Percentiles rank a stretch among this genome's conserved stretches.
Evolutionary conservation across 1,284 basidiomycete genomes (phyloP).

Genomic region (Exobasidium cylindrosporum): DNA sequence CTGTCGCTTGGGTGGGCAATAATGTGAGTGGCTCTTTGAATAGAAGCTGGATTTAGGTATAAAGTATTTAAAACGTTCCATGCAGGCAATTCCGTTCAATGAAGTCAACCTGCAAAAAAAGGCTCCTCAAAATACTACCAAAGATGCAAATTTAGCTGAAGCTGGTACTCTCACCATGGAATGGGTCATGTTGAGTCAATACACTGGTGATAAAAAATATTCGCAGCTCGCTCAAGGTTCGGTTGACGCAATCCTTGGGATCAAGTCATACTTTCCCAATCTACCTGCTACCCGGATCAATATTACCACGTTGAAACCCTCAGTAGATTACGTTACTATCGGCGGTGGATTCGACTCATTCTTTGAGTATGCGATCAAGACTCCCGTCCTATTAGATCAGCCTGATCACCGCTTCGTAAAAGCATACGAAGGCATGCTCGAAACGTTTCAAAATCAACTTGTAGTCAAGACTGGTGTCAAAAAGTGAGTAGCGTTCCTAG

Average conservation of each 20-base stretch:
- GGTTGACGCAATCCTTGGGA: constrained; percentile 32
- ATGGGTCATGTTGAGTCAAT: constrained; percentile 32
- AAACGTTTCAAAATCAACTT: neutral
- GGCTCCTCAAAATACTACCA: constrained; percentile 13
- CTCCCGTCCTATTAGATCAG: constrained; percentile 29
- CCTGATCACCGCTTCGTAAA: constrained; percentile 2
- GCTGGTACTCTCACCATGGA: constrained; percentile 42
- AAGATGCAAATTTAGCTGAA: constrained; percentile 30
- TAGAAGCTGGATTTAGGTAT: no score
- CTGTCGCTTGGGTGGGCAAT: constrained; percentile 12
- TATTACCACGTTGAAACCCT: constrained; percentile 10
- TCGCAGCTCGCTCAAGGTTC: constrained; percentile 22
- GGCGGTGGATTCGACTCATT: constrained; percentile 25
- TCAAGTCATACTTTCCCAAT: constrained; percentile 30
- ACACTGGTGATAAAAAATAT: constrained; percentile 35
- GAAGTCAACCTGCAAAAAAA: constrained; percentile 30
- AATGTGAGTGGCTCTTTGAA: no score
- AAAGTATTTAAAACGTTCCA: neutral
- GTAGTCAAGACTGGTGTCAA: constrained; percentile 36
- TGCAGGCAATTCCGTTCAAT: constrained; percentile 31
- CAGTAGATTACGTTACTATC: constrained; percentile 32
- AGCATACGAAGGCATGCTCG: neutral
- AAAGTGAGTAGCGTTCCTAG: no score
- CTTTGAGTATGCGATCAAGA: constrained; percentile 45
- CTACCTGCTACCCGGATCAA: constrained; percentile 28